phyloP scores from a whole-genome alignment of 495 filamentous ascomycete species.

The Parmelia sp. region DNA sequence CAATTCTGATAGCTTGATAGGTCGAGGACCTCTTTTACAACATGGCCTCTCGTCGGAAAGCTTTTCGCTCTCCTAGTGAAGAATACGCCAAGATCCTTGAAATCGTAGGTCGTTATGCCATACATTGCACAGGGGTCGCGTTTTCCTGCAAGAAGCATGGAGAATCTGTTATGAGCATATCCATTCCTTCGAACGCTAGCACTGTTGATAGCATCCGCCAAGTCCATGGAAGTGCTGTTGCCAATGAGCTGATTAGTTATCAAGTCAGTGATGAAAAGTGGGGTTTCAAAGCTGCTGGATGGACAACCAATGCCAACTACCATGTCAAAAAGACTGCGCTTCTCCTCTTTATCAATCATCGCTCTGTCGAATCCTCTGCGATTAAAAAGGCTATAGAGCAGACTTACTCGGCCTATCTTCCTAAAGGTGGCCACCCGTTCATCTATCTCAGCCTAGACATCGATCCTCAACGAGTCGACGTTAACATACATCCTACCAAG shows the following conservation, averaged over 20 bases:
- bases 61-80: slow-evolving; percentile 86
- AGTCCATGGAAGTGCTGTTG: slow-evolving; percentile 78
- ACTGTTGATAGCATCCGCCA: slow-evolving; percentile 80
- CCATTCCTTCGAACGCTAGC: slow-evolving; percentile 63
- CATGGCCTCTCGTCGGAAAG: slow-evolving; percentile 76
- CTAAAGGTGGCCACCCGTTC: slow-evolving; percentile 93
- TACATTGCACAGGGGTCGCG: slow-evolving; percentile 86
- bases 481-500: slow-evolving; percentile 98
- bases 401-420: slow-evolving; percentile 82
- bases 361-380: slow-evolving; percentile 86
- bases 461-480: slow-evolving; percentile 87
- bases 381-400: slow-evolving; percentile 89
- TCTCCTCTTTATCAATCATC: slow-evolving; percentile 94
- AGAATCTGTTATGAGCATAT: slow-evolving; percentile 72
- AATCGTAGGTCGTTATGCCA: slow-evolving; percentile 85
- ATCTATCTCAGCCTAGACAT: slow-evolving; percentile 90
- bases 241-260: slow-evolving; percentile 83
- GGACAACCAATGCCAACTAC: slow-evolving; percentile 92
- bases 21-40: slow-evolving; percentile 98
- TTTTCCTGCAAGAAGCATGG: slow-evolving; percentile 98
- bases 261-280: slow-evolving; percentile 64
- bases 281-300: slow-evolving; percentile 75
- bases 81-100: slow-evolving; percentile 98
- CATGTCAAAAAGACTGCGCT: slow-evolving; percentile 85
- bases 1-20: slow-evolving; percentile 31